A percentile compares a stretch with the other conserved stretches of the same genome.
Conservation (phyloP, 106 monocot genomes). For the Triglochin maritima region DNA sequence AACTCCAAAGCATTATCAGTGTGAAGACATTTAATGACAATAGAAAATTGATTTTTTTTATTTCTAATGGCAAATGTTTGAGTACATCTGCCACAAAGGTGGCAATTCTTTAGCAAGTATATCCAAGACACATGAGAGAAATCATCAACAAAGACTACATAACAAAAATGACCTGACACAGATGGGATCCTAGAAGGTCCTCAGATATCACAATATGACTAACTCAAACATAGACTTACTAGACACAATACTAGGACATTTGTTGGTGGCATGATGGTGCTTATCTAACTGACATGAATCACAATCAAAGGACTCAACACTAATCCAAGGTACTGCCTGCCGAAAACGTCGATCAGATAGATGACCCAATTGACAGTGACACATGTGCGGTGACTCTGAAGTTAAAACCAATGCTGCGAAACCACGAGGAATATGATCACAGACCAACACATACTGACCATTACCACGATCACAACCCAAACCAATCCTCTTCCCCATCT, state of each 20-base stretch:
- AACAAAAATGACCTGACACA: no score
- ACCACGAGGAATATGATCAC: no score
- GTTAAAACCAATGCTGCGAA: neutral
- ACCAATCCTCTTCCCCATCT: no score
- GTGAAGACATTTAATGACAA: neutral
- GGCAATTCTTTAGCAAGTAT: neutral
- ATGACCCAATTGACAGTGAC: neutral
- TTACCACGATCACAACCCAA: no score
- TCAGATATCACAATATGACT: neutral
- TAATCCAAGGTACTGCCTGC: neutral
- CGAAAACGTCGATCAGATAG: neutral
- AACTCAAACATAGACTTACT: neutral
- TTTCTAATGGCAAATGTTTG: neutral
- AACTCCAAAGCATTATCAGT: slow-evolving; percentile 5
- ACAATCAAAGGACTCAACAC: neutral
- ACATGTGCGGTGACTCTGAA: neutral
- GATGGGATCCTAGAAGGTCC: no score
- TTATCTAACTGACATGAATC: neutral
- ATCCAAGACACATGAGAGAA: neutral
- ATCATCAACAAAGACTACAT: neutral
- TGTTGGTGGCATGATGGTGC: neutral
- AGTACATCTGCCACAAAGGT: neutral
- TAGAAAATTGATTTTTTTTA: neutral
- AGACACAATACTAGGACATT: neutral
- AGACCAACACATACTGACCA: no score